phyloP scores from a whole-genome alignment of 495 filamentous ascomycete species.

The Gamarada debralockiae region DNA sequence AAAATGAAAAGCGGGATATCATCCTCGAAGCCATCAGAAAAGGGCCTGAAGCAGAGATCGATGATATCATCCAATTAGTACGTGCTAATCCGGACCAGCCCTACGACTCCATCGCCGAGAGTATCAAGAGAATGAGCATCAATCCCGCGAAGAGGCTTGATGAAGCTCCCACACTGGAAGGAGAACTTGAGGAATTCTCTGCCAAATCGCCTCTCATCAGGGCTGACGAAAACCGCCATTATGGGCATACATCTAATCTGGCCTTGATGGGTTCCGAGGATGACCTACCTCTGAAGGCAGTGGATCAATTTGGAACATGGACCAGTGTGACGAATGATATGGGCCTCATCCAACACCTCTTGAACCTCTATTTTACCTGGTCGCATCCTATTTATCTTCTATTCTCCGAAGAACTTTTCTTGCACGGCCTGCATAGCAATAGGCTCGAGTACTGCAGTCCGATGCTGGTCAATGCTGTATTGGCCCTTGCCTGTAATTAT shows the following conservation, averaged over 20 bases:
- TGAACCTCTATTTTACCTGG: slow-evolving; percentile 77
- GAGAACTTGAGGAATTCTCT: slow-evolving; percentile 29
- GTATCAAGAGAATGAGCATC: slow-evolving; percentile 3
- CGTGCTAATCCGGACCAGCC: slow-evolving; percentile 28
- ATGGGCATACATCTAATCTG: slow-evolving; percentile 2
- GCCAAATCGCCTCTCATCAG: slow-evolving; percentile 4
- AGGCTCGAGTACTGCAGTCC: slow-evolving; percentile 63
- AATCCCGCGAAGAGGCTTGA: slow-evolving; percentile 25
- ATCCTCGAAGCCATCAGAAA: slow-evolving; percentile 32
- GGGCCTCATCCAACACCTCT: slow-evolving; percentile 55
- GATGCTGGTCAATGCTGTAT: slow-evolving; percentile 69
- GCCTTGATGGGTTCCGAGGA: background rate
- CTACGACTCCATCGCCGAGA: slow-evolving; percentile 33
- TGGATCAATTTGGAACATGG: slow-evolving; percentile 36
- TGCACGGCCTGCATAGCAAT: slow-evolving; percentile 53
- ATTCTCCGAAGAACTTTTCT: slow-evolving; percentile 67
- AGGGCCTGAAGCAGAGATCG: slow-evolving; percentile 35
- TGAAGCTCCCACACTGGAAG: slow-evolving; percentile 23
- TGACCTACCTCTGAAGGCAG: background rate
- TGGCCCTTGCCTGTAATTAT: slow-evolving; percentile 69
- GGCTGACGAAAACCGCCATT: slow-evolving; percentile 9
- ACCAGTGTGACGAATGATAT: slow-evolving; percentile 56
- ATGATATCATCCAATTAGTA: slow-evolving; percentile 36
- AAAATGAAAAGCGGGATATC: slow-evolving; percentile 24
- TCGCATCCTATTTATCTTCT: slow-evolving; percentile 68